phyloP scores from a whole-genome alignment of 345 rosid genomes.

The Hibiscus tridactylites region DNA sequence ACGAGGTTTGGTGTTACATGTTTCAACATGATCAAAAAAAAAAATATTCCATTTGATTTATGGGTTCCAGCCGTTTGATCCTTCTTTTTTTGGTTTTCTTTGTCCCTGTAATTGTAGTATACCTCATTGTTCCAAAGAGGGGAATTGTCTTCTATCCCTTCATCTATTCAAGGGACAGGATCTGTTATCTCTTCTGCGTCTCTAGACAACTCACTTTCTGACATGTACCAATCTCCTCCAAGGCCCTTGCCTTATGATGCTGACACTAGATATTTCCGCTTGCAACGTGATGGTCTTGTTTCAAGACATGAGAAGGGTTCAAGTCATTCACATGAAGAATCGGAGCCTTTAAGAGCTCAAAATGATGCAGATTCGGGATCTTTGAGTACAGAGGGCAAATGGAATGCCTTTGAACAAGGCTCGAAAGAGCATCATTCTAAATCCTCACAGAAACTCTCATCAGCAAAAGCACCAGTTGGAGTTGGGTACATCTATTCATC shows the following conservation, averaged over 20 bases:
- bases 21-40: neutral
- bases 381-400: constrained; percentile 47
- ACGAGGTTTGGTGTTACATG: constrained; percentile 1
- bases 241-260: constrained; percentile 92
- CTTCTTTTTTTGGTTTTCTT: neutral
- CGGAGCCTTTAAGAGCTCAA: constrained; percentile 70
- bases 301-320: constrained; percentile 86
- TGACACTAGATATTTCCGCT: constrained; percentile 51
- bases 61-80: constrained; percentile 9
- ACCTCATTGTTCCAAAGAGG: constrained; percentile 63
- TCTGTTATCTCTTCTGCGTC: constrained; percentile 61
- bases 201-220: constrained; percentile 76
- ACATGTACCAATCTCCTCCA: constrained; percentile 84
- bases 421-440: constrained; percentile 48
- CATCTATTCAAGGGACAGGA: constrained; percentile 69
- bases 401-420: constrained; percentile 61
- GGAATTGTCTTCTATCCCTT: constrained; percentile 64
- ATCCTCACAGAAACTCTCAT: constrained; percentile 41
- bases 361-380: constrained; percentile 47
- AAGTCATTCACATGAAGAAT: constrained; percentile 71
- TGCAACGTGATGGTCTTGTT: constrained; percentile 52
- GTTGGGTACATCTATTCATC: constrained; percentile 41
- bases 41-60: neutral
- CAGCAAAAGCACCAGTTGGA: constrained; percentile 36
- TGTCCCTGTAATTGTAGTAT: constrained; percentile 39